Evolutionary conservation across 2,329 filamentous ascomycete genomes (phyloP).

Genomic region (Hypomyces perniciosus): DNA sequence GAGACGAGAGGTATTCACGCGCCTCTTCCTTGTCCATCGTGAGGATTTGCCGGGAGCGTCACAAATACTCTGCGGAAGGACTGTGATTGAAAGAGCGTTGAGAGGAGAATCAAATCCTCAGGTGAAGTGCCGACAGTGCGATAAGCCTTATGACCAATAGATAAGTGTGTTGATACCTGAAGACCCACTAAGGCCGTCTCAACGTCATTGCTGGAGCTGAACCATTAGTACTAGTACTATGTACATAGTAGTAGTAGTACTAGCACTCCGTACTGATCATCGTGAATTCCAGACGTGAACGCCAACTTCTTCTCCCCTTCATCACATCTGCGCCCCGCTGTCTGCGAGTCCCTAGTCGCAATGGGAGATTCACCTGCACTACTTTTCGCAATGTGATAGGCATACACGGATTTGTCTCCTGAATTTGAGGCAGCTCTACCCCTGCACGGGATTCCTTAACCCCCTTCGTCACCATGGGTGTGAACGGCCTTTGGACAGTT

Average conservation of each 20-base stretch:
- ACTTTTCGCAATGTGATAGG: background rate
- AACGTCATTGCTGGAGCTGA: too few relatives aligned
- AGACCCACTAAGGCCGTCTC: too few relatives aligned
- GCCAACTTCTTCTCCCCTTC: conserved; percentile 1
- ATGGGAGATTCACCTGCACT: background rate
- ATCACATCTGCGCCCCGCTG: background rate
- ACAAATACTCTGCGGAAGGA: background rate
- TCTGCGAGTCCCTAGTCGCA: background rate
- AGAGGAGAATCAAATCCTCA: background rate
- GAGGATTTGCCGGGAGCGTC: conserved; percentile 1
- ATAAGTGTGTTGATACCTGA: background rate
- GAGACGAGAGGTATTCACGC: conserved; percentile 51
- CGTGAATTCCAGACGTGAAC: background rate
- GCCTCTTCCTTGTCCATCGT: conserved; percentile 48
- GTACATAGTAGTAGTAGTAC: too few relatives aligned
- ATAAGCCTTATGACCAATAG: conserved; percentile 7
- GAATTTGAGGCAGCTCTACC: background rate
- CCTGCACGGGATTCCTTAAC: background rate
- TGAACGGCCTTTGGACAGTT: conserved; percentile 95
- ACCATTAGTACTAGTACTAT: too few relatives aligned
- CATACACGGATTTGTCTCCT: background rate
- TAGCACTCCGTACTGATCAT: too few relatives aligned
- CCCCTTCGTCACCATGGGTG: conserved; percentile 64
- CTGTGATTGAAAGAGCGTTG: background rate
- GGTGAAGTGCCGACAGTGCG: background rate